Conservation (phyloP, 2,329 filamentous ascomycete genomes). For the Balansia obtecta region DNA sequence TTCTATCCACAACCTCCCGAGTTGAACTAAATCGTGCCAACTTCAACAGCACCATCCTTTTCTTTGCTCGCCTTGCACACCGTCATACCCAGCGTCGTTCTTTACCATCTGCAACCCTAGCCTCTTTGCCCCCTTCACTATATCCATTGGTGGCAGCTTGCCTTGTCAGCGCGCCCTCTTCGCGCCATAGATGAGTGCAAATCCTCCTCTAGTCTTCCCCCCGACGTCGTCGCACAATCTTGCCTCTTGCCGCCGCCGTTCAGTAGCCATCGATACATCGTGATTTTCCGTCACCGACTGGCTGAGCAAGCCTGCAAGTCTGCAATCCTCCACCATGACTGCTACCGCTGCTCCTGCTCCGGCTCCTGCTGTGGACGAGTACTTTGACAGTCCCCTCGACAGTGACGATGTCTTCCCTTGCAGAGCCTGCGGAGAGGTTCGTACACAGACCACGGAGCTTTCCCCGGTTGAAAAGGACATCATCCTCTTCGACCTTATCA, state of each 20-base stretch:
- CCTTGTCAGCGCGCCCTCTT: not conserved
- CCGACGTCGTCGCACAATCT: not conserved
- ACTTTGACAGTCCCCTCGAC: slow-evolving; percentile 55
- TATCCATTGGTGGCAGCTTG: not conserved
- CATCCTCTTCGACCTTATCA: not conserved
- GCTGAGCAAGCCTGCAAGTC: not conserved
- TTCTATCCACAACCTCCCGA: slow-evolving; percentile 1
- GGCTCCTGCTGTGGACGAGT: slow-evolving; percentile 41
- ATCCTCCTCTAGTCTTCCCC: not conserved
- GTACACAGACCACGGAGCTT: not conserved
- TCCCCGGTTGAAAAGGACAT: not conserved
- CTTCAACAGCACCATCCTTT: slow-evolving; percentile 1
- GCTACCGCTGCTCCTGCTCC: slow-evolving; percentile 18
- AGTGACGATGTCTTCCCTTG: slow-evolving; percentile 77
- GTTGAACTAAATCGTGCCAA: slow-evolving; percentile 1
- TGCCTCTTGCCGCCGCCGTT: not conserved
- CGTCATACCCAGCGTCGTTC: not conserved
- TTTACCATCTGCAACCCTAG: not conserved
- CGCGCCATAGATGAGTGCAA: slow-evolving; percentile 1
- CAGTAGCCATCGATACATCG: not conserved
- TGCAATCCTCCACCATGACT: slow-evolving; percentile 25
- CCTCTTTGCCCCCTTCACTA: not conserved
- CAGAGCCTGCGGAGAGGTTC: slow-evolving; percentile 84
- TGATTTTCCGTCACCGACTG: not conserved
- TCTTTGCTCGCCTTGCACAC: not conserved